Percentiles rank a stretch among this genome's conserved stretches.
These are phyloP conservation scores for Paraleonurus japonicus DNA, from an alignment of 257 asterid genomes.

Conservation along the genomic window DNA sequence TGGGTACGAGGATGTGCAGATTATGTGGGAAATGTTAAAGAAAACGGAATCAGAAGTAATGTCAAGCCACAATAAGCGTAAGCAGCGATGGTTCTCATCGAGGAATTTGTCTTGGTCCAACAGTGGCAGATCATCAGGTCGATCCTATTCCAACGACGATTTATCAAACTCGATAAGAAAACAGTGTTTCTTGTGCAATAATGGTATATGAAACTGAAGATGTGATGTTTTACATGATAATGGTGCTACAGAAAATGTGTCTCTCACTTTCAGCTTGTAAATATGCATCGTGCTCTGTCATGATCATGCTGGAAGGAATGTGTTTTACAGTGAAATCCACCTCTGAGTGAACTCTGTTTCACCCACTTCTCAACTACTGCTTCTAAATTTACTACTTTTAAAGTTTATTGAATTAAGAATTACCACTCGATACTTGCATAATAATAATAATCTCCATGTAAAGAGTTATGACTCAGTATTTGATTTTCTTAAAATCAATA, in stretches of 20 bases:
- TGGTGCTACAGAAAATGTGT: slow-evolving; percentile 22
- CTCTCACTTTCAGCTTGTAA: slow-evolving; percentile 27
- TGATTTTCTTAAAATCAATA: too few species aligned
- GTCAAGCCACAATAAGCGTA: slow-evolving; percentile 47
- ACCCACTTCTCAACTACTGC: not conserved
- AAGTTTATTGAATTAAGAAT: not conserved
- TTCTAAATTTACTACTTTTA: not conserved
- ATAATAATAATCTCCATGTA: not conserved
- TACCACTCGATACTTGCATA: not conserved
- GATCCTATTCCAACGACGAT: slow-evolving; percentile 40
- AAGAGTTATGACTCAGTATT: not conserved
- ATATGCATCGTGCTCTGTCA: slow-evolving; percentile 32
- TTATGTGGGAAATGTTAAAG: slow-evolving; percentile 97
- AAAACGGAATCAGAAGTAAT: slow-evolving; percentile 49
- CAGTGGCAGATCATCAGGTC: slow-evolving; percentile 20
- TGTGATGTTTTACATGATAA: slow-evolving; percentile 5
- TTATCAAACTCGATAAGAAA: slow-evolving; percentile 35
- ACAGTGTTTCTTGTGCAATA: slow-evolving; percentile 21
- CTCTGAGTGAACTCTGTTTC: not conserved
- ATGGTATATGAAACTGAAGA: slow-evolving; percentile 9
- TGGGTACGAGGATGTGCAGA: slow-evolving; percentile 90
- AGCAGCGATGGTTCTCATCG: slow-evolving; percentile 48
- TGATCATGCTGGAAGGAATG: slow-evolving; percentile 26
- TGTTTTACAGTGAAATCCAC: slow-evolving; percentile 13
- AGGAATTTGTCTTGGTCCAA: slow-evolving; percentile 52